Conservation (phyloP, 441 rosid genomes). For the Pelargonium australe region DNA sequence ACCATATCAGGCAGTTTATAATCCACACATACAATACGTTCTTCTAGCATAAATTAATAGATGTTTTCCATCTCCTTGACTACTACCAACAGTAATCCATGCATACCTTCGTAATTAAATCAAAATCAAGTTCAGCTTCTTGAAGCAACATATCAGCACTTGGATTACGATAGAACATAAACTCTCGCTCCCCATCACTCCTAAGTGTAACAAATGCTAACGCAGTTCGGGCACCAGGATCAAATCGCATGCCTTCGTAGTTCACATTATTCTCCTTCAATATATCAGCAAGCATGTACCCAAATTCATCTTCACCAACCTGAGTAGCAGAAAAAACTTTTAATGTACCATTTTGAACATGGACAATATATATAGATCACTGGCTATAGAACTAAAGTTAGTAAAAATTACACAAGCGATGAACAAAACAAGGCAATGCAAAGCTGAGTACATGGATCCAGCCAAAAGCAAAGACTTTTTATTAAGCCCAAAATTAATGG, state of each 20-base stretch:
- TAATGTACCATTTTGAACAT: neutral
- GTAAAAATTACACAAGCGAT: neutral
- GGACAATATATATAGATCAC: neutral
- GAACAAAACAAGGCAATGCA: neutral
- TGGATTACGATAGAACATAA: constrained; percentile 95
- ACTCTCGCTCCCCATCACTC: constrained; percentile 84
- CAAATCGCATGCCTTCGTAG: constrained; percentile 71
- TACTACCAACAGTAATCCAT: neutral
- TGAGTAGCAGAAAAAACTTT: constrained; percentile 18
- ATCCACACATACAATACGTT: neutral
- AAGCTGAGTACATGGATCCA: neutral
- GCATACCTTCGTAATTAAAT: constrained; percentile 70
- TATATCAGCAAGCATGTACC: constrained; percentile 83
- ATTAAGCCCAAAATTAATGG: neutral
- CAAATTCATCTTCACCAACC: constrained; percentile 98
- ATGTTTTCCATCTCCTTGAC: neutral
- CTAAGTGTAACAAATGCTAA: constrained; percentile 84
- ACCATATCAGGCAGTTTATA: neutral
- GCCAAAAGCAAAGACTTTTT: neutral
- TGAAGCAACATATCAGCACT: constrained; percentile 91
- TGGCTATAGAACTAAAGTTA: neutral
- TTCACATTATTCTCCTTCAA: constrained; percentile 80
- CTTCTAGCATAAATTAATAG: neutral
- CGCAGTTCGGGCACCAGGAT: constrained; percentile 87
- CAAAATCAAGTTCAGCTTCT: constrained; percentile 71